Conservation (phyloP, 805 yeast genomes). For the Candida xyloterini region DNA sequence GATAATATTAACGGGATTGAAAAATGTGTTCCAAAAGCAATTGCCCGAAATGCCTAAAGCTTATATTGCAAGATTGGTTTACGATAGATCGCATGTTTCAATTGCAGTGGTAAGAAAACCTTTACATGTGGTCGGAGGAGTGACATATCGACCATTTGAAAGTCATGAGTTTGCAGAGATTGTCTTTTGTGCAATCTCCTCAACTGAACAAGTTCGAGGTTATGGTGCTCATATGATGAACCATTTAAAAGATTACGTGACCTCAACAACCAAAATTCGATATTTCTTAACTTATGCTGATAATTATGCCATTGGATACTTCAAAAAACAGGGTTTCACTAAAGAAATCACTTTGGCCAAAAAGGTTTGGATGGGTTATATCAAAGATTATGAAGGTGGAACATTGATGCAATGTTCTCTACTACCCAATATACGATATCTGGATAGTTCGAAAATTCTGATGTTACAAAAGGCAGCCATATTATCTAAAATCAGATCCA, state of each 20-base stretch:
- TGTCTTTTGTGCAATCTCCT: constrained; percentile 96
- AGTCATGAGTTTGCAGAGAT: constrained; percentile 92
- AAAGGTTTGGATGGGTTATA: constrained; percentile 95
- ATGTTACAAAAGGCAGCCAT: constrained; percentile 90
- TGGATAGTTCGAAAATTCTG: constrained; percentile 83
- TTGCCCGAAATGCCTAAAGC: constrained; percentile 98
- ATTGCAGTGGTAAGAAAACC: constrained; percentile 96
- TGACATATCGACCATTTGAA: constrained; percentile 92
- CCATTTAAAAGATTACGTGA: constrained; percentile 92
- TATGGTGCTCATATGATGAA: constrained; percentile 99
- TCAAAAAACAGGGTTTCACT: constrained; percentile 97
- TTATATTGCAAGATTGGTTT: constrained; percentile 90
- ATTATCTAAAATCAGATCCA: constrained; percentile 72
- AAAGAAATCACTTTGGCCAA: constrained; percentile 88
- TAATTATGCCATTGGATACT: constrained; percentile 97
- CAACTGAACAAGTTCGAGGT: constrained; percentile 97
- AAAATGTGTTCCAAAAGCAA: constrained; percentile 95
- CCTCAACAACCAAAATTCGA: constrained; percentile 79
- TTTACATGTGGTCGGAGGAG: constrained; percentile 87
- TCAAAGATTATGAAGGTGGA: constrained; percentile 98
- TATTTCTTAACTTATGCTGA: constrained; percentile 95
- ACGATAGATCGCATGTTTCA: constrained; percentile 89
- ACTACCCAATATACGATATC: constrained; percentile 83
- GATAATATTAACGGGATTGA: constrained; percentile 90
- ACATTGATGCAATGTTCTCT: constrained; percentile 96